Base-by-base conservation (phyloP, 1,284 basidiomycete genomes). In the Bondarzewia mesenterica region DNA sequence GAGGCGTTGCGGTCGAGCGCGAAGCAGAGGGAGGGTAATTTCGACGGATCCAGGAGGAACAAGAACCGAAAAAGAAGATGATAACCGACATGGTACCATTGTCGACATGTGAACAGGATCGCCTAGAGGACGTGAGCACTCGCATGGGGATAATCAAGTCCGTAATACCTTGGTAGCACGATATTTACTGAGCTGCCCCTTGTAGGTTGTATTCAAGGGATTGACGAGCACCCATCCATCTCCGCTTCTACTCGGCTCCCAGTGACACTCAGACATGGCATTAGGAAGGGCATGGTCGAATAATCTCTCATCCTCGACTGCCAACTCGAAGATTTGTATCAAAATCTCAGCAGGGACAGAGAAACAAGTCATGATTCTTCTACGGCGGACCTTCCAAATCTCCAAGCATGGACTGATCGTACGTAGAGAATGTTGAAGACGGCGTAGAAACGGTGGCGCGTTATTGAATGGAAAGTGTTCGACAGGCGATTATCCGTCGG, bases 41-140 rank as follows among this genome's bases (percentile, higher is more conserved):
- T 75, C 15, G 62, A 62, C 7, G 77, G 77, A 43, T 78, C 69
- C 54, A 72, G 73, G 60, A 84, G 77, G 64, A 80, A 82, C 23
- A 87, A 67, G 57, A 71, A 82, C 7, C 77, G 74, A 57, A 80
- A 84, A 53, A 85, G 68, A 41, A 79, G 76, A 58, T 87, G 80
- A 15, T 73, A 68, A 21, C 75, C 81, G 8, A 83, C 61, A 39
- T 63, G 64, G 36, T 65, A 61, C 63, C 65, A 68, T 44, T 57
- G 57, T 26, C 57, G 60, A 51, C 65, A 86, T 0, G 82, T 84
- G 4, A 72, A 64, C 49, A 82, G 75, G 51, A 87, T 81, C 1
- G 81, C 72, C 85, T 87, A 49, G 6, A 23, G 15, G 36, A 15
- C 22, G 25, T 44, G 29, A 51, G 22, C 53, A 18, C 10, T 15